Evolutionary conservation across 768 basidiomycete species (phyloP), one percentile per base, ranked within the genome.

Genomic region (Pholiota molesta): DNA sequence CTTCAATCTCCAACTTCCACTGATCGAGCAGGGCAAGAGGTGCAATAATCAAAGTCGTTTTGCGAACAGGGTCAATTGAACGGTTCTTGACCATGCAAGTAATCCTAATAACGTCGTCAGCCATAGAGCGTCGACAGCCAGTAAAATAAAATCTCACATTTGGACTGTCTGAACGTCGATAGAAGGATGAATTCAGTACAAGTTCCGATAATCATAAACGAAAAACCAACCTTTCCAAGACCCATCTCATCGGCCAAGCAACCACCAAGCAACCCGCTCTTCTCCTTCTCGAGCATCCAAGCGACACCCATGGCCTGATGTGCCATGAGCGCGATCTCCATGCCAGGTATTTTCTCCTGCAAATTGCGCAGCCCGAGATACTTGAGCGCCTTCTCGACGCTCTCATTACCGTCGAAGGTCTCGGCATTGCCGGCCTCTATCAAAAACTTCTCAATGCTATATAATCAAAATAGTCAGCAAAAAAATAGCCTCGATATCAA

Each of bases 21-120:
- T 92, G 91, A 53, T 85, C 80, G 11, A 92, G 77, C 8, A 92
- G 74, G 1, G 89, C 86, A 16, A 86, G 72, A 7, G 87, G 88
- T 1, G 88, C 86, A 26, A 92, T 70, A 59, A 94, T 85, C 0
- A 94, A 78, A 23, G 84, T 92, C 0, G 86, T 84, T 72, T 88
- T 89, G 72, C 82, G 77, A 21, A 69, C 71, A 0, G 79, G 79
- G 63, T 89, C 80, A 1, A 67, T 59, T 0, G 87, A 81, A 7
- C 69, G 75, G 68, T 91, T 89, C 57, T 77, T 77, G 28, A 83
- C 73, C 66, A 91, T 83, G 1, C 78, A 68, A 0, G 89, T 85
- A 55, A 92, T 91, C 77, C 82, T 85, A 62, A 8, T 51, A 3
- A 59, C 55, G 47, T 29, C 62, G 59, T 44, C 19, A 57, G 42